Base-by-base conservation (phyloP, 129 eudicot genomes). In the Flaveria sonorensis region DNA sequence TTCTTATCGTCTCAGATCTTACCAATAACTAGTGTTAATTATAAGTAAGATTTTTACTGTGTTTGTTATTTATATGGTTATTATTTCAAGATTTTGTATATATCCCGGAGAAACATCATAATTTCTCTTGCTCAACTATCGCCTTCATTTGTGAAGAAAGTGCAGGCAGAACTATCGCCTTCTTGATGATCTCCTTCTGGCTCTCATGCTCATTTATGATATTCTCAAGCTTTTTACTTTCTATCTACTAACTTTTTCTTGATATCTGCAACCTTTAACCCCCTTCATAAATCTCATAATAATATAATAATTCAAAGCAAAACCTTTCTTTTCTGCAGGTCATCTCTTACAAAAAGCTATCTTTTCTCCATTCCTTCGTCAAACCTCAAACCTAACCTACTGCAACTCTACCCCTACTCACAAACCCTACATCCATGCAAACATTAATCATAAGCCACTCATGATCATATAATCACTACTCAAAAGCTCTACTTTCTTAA, bases 381-480 rank as follows among this genome's bases (percentile, higher is more conserved):
- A 79, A 80, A 79, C 84, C 89, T 82, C 82, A 48, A 68, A 68
- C 83, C 81, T 68, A 79, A 73, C 78, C 79, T 74, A 79, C 76
- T 39, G 24, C 70, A 63, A 71, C 18, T 60, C 71, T 51, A 61
- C 73, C 63, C 24, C 73, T 63, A 40, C 68, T 42, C 47, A 51
- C 36, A 80, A 78, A 80, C 75, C 75, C 83, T 80, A 80, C 30
- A 65, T 59, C 39, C 82, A 89, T 70, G 77, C 81, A 76, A 76
- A 78, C 64, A 81, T 86, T 84, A 90, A 88, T 91, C 92, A 88
- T 88, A 81, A 82, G 84, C 30, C 84, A 91, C 92, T 89, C 95
- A 91, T 88, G 87, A 85, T 32, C 39, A 32, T 70, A 79, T 90
- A 83, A 85, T 79, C 86, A 83, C 85, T 23, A 70, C 55, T 26